Percentiles rank a stretch among this genome's conserved stretches.
Evolutionary conservation across 768 basidiomycete species (phyloP).

Genomic region (Holtermannia corniformis): DNA sequence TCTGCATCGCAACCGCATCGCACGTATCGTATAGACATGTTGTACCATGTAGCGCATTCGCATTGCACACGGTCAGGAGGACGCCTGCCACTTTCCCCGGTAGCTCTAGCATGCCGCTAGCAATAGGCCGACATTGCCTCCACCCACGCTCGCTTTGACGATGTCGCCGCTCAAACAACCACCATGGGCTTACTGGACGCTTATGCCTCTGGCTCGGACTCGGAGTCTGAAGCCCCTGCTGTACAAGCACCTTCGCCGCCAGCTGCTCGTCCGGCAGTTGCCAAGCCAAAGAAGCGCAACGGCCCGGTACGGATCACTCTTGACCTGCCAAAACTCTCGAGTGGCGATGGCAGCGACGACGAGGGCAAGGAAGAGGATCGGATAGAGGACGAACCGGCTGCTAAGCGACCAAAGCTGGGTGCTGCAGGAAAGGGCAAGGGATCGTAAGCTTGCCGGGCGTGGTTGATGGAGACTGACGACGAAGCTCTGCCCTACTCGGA

Average conservation of each 20-base stretch:
- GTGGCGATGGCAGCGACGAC: not conserved
- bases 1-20: too few relatives aligned
- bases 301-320: slow-evolving; percentile 32
- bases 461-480: not conserved
- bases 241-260: not conserved
- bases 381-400: slow-evolving; percentile 1
- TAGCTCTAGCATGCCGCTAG: too few relatives aligned
- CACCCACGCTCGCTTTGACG: too few relatives aligned
- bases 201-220: slow-evolving; percentile 31
- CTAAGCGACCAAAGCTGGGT: slow-evolving; percentile 11
- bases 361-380: slow-evolving; percentile 3
- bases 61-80: too few relatives aligned
- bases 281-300: slow-evolving; percentile 9
- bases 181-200: slow-evolving; percentile 13
- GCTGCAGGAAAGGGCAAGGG: slow-evolving; percentile 15
- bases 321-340: slow-evolving; percentile 22
- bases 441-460: slow-evolving; percentile 14
- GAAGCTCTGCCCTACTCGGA: slow-evolving; percentile 28
- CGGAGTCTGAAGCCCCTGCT: slow-evolving; percentile 17
- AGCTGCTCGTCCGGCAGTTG: not conserved
- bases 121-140: too few relatives aligned
- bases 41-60: too few relatives aligned
- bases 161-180: too few relatives aligned
- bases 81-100: too few relatives aligned
- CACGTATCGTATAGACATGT: too few relatives aligned